Percentiles rank a stretch among this genome's conserved stretches.
These are phyloP conservation scores for Candolleomyces efflorescens DNA, from an alignment of 768 basidiomycete genomes.

Conservation along the genomic window DNA sequence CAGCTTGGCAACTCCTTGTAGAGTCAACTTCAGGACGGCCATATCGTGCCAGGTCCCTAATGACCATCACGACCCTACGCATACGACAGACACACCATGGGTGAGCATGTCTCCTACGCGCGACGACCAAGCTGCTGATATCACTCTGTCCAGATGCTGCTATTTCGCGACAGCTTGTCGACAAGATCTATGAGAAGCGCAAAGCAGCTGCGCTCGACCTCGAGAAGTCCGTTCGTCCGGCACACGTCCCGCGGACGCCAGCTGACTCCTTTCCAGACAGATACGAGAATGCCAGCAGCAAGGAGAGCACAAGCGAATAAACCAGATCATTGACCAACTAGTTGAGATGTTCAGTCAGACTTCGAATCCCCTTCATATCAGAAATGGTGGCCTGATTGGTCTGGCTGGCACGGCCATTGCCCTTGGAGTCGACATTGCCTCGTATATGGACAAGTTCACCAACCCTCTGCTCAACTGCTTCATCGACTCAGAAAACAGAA, in stretches of 20 bases:
- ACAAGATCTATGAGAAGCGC: constrained; percentile 96
- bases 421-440: constrained; percentile 86
- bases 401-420: constrained; percentile 98
- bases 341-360: constrained; percentile 89
- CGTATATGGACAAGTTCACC: constrained; percentile 92
- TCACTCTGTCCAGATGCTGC: constrained; percentile 49
- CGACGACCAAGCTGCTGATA: too few species aligned
- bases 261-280: constrained; percentile 42
- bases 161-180: constrained; percentile 76
- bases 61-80: neutral
- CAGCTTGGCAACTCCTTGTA: too few species aligned
- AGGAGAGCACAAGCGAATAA: constrained; percentile 77
- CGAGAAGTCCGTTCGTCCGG: constrained; percentile 64
- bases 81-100: neutral
- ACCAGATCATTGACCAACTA: constrained; percentile 88
- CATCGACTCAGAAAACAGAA: constrained; percentile 89
- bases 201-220: constrained; percentile 94
- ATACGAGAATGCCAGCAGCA: constrained; percentile 84
- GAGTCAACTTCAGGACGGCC: neutral
- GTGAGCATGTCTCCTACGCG: neutral
- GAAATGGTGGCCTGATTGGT: constrained; percentile 95
- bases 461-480: constrained; percentile 88
- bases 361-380: constrained; percentile 79
- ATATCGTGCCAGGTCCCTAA: neutral
- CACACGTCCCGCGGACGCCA: neutral